These are phyloP conservation scores for Aspergillus avenaceus DNA, from an alignment of 495 filamentous ascomycete genomes.

Conservation along the genomic window DNA sequence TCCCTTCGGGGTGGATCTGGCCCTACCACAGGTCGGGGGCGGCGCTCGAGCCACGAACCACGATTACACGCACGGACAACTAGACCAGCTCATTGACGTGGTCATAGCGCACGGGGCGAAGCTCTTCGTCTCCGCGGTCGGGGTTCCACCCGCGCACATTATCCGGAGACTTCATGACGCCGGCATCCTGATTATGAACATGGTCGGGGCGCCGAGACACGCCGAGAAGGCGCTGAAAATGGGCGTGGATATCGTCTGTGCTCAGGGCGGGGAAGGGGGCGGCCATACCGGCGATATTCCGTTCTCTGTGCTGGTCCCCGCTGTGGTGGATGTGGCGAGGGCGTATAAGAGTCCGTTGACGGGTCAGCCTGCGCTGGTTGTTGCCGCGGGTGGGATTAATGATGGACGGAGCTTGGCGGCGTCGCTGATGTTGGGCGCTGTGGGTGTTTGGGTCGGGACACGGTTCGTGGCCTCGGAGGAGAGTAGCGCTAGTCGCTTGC, in stretches of 20 bases:
- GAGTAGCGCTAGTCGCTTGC: constrained; percentile 70
- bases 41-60: constrained; percentile 80
- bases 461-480: constrained; percentile 76
- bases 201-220: constrained; percentile 90
- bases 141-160: constrained; percentile 66
- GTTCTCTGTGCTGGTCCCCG: constrained; percentile 66
- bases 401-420: constrained; percentile 69
- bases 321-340: constrained; percentile 68
- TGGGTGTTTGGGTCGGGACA: constrained; percentile 81
- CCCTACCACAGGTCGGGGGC: constrained; percentile 79
- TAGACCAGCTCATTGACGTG: constrained; percentile 78
- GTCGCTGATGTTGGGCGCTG: constrained; percentile 68
- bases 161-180: constrained; percentile 69
- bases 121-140: constrained; percentile 80
- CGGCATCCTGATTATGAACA: constrained; percentile 84
- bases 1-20: constrained; percentile 85
- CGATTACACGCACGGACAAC: constrained; percentile 81
- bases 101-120: constrained; percentile 71
- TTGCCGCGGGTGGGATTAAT: constrained; percentile 72
- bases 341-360: constrained; percentile 53
- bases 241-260: constrained; percentile 81
- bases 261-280: constrained; percentile 76
- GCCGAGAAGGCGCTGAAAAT: constrained; percentile 75
- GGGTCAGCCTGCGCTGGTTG: constrained; percentile 57
- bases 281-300: constrained; percentile 78